These are phyloP conservation scores for Tylopilus rubrobrunneus DNA, from an alignment of 768 basidiomycete species.

Conservation along the genomic window DNA sequence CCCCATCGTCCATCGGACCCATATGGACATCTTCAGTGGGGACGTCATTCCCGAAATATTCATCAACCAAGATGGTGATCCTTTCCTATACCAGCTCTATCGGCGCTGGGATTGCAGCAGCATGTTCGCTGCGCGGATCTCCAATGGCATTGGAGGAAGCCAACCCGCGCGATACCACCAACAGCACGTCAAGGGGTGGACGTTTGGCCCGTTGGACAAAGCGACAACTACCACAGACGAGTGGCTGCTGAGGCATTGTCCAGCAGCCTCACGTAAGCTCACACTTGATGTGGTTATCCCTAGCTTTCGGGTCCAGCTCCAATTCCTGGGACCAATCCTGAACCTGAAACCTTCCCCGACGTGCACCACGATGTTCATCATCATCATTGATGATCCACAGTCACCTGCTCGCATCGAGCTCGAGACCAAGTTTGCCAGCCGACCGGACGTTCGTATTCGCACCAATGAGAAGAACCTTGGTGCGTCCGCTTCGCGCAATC, in stretches of 20 bases:
- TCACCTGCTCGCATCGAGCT: conserved; percentile 40
- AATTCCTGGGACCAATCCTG: conserved; percentile 43
- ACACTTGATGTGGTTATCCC: conserved; percentile 57
- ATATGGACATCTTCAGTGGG: conserved; percentile 53
- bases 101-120: conserved; percentile 49
- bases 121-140: conserved; percentile 42
- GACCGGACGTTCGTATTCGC: conserved; percentile 52
- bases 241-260: conserved; percentile 33
- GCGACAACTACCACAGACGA: conserved; percentile 34
- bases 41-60: conserved; percentile 48
- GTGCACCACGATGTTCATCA: conserved; percentile 50
- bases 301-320: conserved; percentile 49
- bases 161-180: conserved; percentile 46
- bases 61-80: conserved; percentile 58
- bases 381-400: conserved; percentile 54
- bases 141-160: conserved; percentile 46
- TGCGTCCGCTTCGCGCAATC: conserved; percentile 52
- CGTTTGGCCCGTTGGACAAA: conserved; percentile 42
- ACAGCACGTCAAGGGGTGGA: conserved; percentile 44
- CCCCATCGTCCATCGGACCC: conserved; percentile 51
- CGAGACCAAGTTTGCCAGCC: conserved; percentile 35
- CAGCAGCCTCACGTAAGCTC: conserved; percentile 32
- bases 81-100: conserved; percentile 58
- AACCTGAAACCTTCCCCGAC: conserved; percentile 39
- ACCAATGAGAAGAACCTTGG: conserved; percentile 46